Evolutionary conservation across 768 basidiomycete species (phyloP), one percentile per base, ranked within the genome.

Genomic region (Rhodotorula toruloides): DNA sequence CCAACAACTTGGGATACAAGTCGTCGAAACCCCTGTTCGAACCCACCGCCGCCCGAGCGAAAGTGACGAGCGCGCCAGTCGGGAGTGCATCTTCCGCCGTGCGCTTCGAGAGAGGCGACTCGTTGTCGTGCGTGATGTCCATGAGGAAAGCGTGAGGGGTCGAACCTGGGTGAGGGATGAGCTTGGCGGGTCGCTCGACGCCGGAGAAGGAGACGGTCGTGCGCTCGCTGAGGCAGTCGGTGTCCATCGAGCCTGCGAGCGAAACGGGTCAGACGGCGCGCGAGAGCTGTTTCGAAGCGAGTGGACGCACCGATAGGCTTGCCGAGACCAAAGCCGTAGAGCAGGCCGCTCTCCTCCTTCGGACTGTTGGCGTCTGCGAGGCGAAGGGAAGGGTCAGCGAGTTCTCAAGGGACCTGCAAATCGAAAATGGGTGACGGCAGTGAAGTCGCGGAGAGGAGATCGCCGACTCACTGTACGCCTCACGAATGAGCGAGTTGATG

Each of bases 1-100:
- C 84, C 42, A 99, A 78, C n/a, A 94, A 78, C 76, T 91, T 94
- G 6, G 94, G 94, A 76, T 98, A 97, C 29, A 99, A 78, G 72
- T 99, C 96, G 73, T 99, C 96, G 75, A 94, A 96, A 27, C 94
- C 96, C 77, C 97, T 96, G 72, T 92, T 91, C 22, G 90, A 92
- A 4, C 92, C 96, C 61, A 90, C 84, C 8, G 89, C 96, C 31
- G 85, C 89, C 73, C 84, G 85, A 42, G 88, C 88, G 79, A 98
- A 98, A 0, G 93, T 84, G 25, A 89, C 88, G n/a, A 98, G 81
- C 29, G 91, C 90, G 4, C 90, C 96, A 0, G 90, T 91, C 13
- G 91, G 87, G n/a, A 99, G 84, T 0, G 91, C 88, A 77, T 98
- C 92, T 77, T 98, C 91, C 12, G 93, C 90, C 2, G 89, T 88